Percentiles rank a stretch among this genome's conserved stretches.
Evolutionary conservation across 169 alveolate genomes (phyloP).

Genomic region (Eimeria necatrix): DNA sequence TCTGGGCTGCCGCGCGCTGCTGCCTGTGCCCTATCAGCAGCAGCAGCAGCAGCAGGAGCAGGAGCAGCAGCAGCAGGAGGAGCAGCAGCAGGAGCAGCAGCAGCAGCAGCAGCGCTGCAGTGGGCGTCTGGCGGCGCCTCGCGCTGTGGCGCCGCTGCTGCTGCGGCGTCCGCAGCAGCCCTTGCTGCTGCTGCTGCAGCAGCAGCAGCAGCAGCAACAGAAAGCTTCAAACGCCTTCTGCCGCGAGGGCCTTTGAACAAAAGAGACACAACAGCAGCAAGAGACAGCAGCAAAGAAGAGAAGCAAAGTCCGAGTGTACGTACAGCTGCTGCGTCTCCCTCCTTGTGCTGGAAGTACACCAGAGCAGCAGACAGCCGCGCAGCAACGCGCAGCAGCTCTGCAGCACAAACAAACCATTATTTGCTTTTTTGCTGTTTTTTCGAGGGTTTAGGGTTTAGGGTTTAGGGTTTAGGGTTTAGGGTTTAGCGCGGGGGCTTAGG

Average conservation of each 20-base stretch:
- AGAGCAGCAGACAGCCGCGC: neutral
- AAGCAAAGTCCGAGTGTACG: conserved; percentile 17
- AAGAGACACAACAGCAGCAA: neutral
- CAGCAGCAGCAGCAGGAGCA: no score
- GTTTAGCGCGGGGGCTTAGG: no score
- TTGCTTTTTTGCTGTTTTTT: no score
- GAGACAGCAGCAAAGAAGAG: conserved; percentile 29
- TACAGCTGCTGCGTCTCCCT: neutral
- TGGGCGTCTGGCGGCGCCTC: no score
- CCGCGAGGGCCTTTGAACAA: neutral
- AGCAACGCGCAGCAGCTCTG: conserved; percentile 14
- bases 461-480: no score
- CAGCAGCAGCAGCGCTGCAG: no score
- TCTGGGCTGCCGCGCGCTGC: no score
- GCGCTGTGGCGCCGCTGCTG: no score
- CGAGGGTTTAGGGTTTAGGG: no score
- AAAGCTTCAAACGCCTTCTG: conserved; percentile 15
- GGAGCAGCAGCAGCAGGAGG: no score
- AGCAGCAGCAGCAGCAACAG: conserved; percentile 34
- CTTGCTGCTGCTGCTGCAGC: conserved; percentile 14
- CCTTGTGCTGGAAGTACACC: neutral
- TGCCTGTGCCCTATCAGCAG: no score
- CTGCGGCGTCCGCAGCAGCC: neutral
- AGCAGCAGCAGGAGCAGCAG: no score
- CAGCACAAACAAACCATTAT: neutral